Percentiles rank a stretch among this genome's conserved stretches.
Evolutionary conservation across 495 filamentous ascomycete species (phyloP).

Genomic region (Penicillium angulare): DNA sequence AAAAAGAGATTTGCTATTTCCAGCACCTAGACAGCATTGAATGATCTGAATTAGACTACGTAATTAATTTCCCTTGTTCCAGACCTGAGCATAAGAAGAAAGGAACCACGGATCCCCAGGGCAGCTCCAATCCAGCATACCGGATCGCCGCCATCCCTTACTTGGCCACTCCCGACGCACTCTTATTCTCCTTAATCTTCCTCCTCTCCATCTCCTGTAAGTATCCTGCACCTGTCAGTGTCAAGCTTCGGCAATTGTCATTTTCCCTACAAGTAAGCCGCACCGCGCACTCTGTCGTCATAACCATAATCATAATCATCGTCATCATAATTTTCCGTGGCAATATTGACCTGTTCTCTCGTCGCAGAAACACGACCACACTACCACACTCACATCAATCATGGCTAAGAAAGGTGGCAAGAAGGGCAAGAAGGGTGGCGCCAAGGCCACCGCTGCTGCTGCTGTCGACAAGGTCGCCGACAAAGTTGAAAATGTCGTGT

Average conservation of each 20-base stretch:
- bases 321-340: constrained; percentile 15
- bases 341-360: constrained; percentile 10
- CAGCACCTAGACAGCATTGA: no score
- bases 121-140: constrained; percentile 22
- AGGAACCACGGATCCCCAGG: constrained; percentile 17
- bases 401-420: constrained; percentile 51
- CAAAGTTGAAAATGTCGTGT: constrained; percentile 43
- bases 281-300: neutral
- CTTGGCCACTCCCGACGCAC: constrained; percentile 18
- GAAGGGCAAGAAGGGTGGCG: constrained; percentile 37
- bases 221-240: constrained; percentile 2
- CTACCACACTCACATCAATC: constrained; percentile 18
- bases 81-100: neutral
- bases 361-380: constrained; percentile 10
- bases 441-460: constrained; percentile 28
- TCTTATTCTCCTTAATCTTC: constrained; percentile 3
- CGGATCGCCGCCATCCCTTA: constrained; percentile 28
- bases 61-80: constrained; percentile 10
- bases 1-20: no score
- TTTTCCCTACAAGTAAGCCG: neutral
- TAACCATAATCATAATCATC: no score
- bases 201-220: constrained; percentile 4
- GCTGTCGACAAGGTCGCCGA: constrained; percentile 32
- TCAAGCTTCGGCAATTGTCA: neutral
- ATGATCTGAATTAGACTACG: no score